Evolutionary conservation across 192 early-diverging fungal species (phyloP).

Genomic region (Jimgerdemannia flammicorona): DNA sequence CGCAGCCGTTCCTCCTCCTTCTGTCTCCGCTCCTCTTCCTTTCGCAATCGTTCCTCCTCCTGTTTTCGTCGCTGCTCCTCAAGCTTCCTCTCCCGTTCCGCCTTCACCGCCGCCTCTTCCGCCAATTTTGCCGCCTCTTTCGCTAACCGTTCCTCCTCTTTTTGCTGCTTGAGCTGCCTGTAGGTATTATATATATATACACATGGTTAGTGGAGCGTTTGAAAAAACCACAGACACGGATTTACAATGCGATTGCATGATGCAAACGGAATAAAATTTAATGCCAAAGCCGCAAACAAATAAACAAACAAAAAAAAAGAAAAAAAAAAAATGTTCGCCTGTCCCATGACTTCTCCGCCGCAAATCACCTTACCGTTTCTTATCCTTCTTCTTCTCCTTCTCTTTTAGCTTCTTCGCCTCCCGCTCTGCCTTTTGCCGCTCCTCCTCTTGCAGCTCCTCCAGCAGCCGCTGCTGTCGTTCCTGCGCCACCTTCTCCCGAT

Average conservation of each 20-base stretch:
- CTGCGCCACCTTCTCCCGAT: constrained; percentile 90
- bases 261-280: no score
- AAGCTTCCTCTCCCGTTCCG: constrained; percentile 57
- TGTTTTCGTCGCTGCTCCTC: constrained; percentile 49
- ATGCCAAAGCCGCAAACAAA: no score
- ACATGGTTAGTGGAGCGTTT: no score
- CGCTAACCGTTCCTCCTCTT: constrained; percentile 59
- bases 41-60: constrained; percentile 31
- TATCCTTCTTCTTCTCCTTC: constrained; percentile 71
- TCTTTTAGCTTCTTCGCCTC: constrained; percentile 55
- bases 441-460: constrained; percentile 85
- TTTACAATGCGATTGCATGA: no score
- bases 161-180: constrained; percentile 68
- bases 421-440: constrained; percentile 57
- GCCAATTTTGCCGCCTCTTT: constrained; percentile 58
- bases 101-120: constrained; percentile 47
- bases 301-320: no score
- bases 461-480: constrained; percentile 86
- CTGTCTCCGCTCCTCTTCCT: constrained; percentile 37
- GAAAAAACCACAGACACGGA: no score
- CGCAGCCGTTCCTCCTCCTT: constrained; percentile 47
- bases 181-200: no score
- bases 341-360: no score
- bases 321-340: no score
- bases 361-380: constrained; percentile 62